These are phyloP conservation scores for Tuber melanosporum DNA, from an alignment of 495 filamentous ascomycete genomes.

Conservation along the genomic window DNA sequence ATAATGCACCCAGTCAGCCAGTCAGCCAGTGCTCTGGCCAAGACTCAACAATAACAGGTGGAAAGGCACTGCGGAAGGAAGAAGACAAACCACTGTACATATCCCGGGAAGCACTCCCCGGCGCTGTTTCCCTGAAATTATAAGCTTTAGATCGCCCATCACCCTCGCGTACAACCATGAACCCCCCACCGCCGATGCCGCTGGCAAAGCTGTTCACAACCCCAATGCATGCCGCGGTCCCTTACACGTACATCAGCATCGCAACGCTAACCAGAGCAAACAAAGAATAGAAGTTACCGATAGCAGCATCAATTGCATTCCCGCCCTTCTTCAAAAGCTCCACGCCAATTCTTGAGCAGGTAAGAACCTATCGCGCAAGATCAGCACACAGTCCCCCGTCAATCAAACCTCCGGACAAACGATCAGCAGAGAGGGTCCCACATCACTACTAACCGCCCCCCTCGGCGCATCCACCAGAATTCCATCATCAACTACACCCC, in stretches of 20 bases:
- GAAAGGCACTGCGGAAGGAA: background rate
- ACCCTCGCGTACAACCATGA: slow-evolving; percentile 35
- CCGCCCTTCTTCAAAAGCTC: slow-evolving; percentile 37
- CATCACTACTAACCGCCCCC: slow-evolving; percentile 39
- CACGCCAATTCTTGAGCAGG: slow-evolving; percentile 39
- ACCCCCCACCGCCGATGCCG: slow-evolving; percentile 40
- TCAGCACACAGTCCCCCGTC: background rate
- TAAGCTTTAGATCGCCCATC: slow-evolving; percentile 37
- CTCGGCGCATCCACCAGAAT: slow-evolving; percentile 31
- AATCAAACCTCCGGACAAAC: background rate
- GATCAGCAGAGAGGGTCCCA: slow-evolving; percentile 9
- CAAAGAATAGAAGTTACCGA: slow-evolving; percentile 21
- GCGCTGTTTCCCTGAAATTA: slow-evolving; percentile 40
- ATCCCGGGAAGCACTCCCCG: slow-evolving; percentile 26
- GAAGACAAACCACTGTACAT: slow-evolving; percentile 37
- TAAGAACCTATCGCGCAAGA: background rate
- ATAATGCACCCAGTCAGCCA: background rate
- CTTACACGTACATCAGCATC: slow-evolving; percentile 13
- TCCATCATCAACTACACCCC: slow-evolving; percentile 14
- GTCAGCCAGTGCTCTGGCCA: background rate
- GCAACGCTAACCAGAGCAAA: background rate
- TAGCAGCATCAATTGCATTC: slow-evolving; percentile 39
- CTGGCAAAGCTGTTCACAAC: slow-evolving; percentile 38
- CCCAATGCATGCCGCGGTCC: slow-evolving; percentile 37
- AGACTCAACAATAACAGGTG: slow-evolving; percentile 1